Evolutionary conservation across 129 eudicot genomes (phyloP).

Genomic region (Calendula officinalis): DNA sequence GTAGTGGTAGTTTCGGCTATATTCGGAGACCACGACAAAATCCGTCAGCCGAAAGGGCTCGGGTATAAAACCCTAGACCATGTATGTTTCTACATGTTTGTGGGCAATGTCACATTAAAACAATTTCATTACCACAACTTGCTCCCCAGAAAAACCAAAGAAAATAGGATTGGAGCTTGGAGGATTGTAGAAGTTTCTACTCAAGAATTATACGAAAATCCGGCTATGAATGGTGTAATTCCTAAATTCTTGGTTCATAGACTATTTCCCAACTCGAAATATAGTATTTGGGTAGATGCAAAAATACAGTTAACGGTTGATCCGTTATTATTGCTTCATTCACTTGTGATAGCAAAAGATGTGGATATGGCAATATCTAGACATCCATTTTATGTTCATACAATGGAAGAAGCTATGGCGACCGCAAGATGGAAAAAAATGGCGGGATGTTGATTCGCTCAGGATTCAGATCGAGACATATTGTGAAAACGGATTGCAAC

Average conservation of each 20-base stretch:
- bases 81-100: constrained; percentile 83
- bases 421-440: constrained; percentile 93
- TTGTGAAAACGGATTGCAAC: constrained; percentile 73
- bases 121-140: constrained; percentile 57
- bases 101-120: constrained; percentile 57
- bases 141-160: constrained; percentile 42
- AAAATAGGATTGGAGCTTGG: constrained; percentile 69
- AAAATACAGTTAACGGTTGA: constrained; percentile 78
- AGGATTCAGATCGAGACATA: constrained; percentile 73
- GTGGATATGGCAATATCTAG: constrained; percentile 86
- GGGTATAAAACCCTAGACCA: constrained; percentile 63
- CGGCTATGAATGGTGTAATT: constrained; percentile 89
- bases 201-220: constrained; percentile 49
- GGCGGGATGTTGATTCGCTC: constrained; percentile 74
- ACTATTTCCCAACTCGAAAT: constrained; percentile 74
- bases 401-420: constrained; percentile 97
- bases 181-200: constrained; percentile 59
- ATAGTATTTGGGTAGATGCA: constrained; percentile 86
- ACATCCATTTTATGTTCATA: constrained; percentile 73
- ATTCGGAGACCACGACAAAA: constrained; percentile 85
- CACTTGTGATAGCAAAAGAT: constrained; percentile 51
- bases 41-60: constrained; percentile 82
- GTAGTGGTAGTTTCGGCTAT: constrained; percentile 86
- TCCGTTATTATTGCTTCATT: constrained; percentile 74
- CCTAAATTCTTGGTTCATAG: constrained; percentile 80